Base-by-base conservation (phyloP, 768 basidiomycete genomes). In the Russula abietina region DNA sequence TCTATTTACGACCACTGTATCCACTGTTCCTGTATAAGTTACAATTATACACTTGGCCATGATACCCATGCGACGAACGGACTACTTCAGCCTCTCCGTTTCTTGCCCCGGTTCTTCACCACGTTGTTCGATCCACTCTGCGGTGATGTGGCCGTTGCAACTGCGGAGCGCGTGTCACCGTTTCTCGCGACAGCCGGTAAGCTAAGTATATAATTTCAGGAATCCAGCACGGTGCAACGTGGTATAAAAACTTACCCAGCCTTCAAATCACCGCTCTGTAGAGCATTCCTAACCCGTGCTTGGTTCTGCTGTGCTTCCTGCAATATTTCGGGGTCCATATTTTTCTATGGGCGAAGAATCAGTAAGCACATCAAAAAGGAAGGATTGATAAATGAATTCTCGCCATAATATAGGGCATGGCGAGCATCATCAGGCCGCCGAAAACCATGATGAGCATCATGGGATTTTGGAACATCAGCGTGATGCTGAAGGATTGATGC, bases 401-500 rank as follows among this genome's bases (percentile, higher is more conserved):
- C 69, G 90, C 90, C 80, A 87, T 87, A 58, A 92, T 73, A 70
- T 88, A 90, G 4, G 89, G 90, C 82, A 83, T 85, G 26, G 79
- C 81, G 30, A 92, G 72, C 75, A 88, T 80, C 81, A 90, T 81
- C 55, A 74, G 76, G 41, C 80, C 89, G 50, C 81, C 86, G 66
- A 81, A 73, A 33, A 83, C 78, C 84, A 89, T 88, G 72, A 91
- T 79, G 61, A 93, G 74, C 79, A 89, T 88, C 90, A 93, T 91
- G 8, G 90, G 90, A 70, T 84, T 93, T 61, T 86, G 82, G 69
- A 93, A 77, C 87, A 93, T 91, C 57, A 77, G 83, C 60, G 87
- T 59, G 26, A 90, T 65, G 72, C 87, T 87, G 79, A 93, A 93
- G 19, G 84, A 83, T 71, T 91, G 81, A 36, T 72, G 81, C 28